phyloP scores from a whole-genome alignment of 768 basidiomycete genomes.

The Lactarius vividus region DNA sequence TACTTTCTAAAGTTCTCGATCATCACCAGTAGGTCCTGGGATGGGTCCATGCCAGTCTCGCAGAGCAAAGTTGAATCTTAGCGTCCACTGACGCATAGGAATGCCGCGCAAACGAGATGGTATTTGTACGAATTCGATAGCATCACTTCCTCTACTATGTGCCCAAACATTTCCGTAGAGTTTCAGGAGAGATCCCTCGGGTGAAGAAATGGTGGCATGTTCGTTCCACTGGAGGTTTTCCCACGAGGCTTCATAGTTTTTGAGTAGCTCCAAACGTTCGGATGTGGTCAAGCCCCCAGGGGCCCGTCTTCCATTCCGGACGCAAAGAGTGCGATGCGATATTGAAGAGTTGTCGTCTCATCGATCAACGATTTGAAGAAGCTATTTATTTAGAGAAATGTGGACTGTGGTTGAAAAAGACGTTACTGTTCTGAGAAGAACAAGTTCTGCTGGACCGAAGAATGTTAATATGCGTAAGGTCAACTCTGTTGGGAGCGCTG shows the following conservation, averaged over 20 bases:
- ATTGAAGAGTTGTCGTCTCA: slow-evolving; percentile 15
- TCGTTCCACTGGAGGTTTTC: slow-evolving; percentile 17
- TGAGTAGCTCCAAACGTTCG: slow-evolving; percentile 17
- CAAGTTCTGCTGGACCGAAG: slow-evolving; percentile 3
- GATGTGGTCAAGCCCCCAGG: not conserved
- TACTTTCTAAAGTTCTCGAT: slow-evolving; percentile 29
- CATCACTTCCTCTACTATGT: slow-evolving; percentile 4
- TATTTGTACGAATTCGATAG: slow-evolving; percentile 19
- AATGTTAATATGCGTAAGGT: slow-evolving; percentile 13
- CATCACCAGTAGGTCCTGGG: slow-evolving; percentile 25
- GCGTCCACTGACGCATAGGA: slow-evolving; percentile 21
- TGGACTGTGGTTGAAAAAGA: not conserved
- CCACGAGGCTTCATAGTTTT: slow-evolving; percentile 21
- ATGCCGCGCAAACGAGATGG: slow-evolving; percentile 25
- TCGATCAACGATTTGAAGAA: slow-evolving; percentile 19
- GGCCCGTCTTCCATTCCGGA: slow-evolving; percentile 23
- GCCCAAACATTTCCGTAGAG: slow-evolving; percentile 27
- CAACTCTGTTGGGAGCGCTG: slow-evolving; percentile 16
- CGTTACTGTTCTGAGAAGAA: slow-evolving; percentile 15
- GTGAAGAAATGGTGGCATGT: not conserved
- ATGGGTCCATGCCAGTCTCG: slow-evolving; percentile 27
- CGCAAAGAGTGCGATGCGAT: slow-evolving; percentile 16
- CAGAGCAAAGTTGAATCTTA: slow-evolving; percentile 10
- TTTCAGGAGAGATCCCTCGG: slow-evolving; percentile 14
- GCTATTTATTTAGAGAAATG: slow-evolving; percentile 8